A percentile compares a stretch with the other conserved stretches of the same genome.
phyloP scores from a whole-genome alignment of 768 basidiomycete species.

The Omphalotus guepiniiformis region DNA sequence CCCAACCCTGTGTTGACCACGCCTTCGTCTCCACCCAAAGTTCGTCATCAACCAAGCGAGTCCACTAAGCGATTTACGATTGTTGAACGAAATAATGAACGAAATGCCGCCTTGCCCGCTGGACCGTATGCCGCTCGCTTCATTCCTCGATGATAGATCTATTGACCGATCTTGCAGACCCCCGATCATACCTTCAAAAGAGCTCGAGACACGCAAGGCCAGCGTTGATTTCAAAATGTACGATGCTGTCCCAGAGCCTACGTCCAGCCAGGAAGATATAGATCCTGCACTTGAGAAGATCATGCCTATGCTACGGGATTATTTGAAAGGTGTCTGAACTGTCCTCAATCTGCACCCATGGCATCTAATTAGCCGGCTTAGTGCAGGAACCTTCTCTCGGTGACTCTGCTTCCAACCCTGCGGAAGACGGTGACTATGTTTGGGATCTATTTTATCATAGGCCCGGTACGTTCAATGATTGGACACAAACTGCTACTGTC shows the following conservation, averaged over 20 bases:
- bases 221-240: conserved; percentile 59
- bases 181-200: conserved; percentile 50
- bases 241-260: conserved; percentile 54
- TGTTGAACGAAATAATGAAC: too few relatives aligned
- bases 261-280: conserved; percentile 22
- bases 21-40: conserved; percentile 18
- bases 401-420: conserved; percentile 10
- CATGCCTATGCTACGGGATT: conserved; percentile 71
- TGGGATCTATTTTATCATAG: conserved; percentile 83
- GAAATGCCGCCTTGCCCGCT: conserved; percentile 11
- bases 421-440: conserved; percentile 56
- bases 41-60: too few relatives aligned
- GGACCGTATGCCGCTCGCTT: not conserved
- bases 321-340: conserved; percentile 50
- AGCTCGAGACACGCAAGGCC: conserved; percentile 28
- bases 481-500: conserved; percentile 50
- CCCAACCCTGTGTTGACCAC: conserved; percentile 11
- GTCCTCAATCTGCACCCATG: not conserved
- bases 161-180: conserved; percentile 36
- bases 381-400: conserved; percentile 9
- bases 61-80: too few relatives aligned
- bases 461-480: conserved; percentile 54
- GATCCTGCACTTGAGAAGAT: conserved; percentile 76
- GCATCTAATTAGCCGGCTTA: conserved; percentile 16
- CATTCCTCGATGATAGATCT: not conserved